Evolutionary conservation across 495 filamentous ascomycete genomes (phyloP), one percentile per base, ranked within the genome.

Genomic region (Penicillium coprophilum): DNA sequence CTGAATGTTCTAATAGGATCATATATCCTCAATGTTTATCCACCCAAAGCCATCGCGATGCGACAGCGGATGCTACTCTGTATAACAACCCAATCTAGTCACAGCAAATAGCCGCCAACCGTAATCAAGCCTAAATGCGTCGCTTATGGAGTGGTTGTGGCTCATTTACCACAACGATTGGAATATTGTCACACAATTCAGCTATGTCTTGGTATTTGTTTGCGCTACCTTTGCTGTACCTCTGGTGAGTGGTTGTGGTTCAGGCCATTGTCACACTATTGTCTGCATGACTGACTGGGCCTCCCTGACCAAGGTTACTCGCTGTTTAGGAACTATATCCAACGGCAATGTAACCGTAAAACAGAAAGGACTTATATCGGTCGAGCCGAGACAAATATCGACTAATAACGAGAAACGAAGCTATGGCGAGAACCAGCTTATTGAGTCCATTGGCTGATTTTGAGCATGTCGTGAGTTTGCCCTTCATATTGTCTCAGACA

Each of bases 301-400:
- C 41, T 15, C 38, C 39, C 21, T 50, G 28, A 23, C n/a, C 12
- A 24, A 44, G 36, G 55, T 50, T 34, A 44, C 45, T 24, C 12
- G 44, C 7, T 27, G 10, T 12, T 36, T 17, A 50, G 15, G 0
- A 11, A 53, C 21, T 38, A 40, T 53, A 23, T 31, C 45, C 39
- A 32, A 7, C n/a, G 4, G 28, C 48, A 45, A 63, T 63, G 63
- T 66, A 66, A 66, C 63, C 38, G 54, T 60, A 43, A 20, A 62
- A 50, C 59, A 55, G 23, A 38, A 21, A 10, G 23, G 15, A 39
- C 28, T n/a, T 23, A 11, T 38, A 21, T 47, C 28, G 19, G 21
- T 43, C 41, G 45, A 48, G 19, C 54, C 28, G 57, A 66, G 57
- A 60, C 60, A 63, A 46, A 60, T 46, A 50, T 57, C 40, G 34